Percentiles rank a stretch among this genome's conserved stretches.
Evolutionary conservation across 257 asterid species (phyloP).

Genomic region (Paraleonurus japonicus): DNA sequence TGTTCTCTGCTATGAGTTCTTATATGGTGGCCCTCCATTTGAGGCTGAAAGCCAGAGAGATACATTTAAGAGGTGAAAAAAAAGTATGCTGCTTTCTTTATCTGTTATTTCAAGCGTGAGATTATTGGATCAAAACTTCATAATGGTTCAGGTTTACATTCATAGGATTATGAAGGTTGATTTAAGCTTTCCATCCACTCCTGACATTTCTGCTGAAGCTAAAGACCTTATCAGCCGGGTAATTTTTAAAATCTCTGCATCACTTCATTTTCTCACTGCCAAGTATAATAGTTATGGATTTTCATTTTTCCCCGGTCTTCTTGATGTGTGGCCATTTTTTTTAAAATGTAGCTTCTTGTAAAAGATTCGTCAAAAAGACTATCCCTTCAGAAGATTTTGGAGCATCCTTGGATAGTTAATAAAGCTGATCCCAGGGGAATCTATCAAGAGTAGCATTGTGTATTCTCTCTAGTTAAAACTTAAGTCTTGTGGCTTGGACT

Average conservation of each 20-base stretch:
- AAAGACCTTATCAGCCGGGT: too few relatives aligned
- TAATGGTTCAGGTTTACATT: background rate
- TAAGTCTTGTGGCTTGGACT: background rate
- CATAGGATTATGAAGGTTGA: conserved; percentile 81
- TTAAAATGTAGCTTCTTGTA: conserved; percentile 75
- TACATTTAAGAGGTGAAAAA: conserved; percentile 68
- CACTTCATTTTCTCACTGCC: too few relatives aligned
- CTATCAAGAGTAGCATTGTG: conserved; percentile 33
- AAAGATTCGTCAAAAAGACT: conserved; percentile 86
- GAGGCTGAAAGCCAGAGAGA: conserved; percentile 81
- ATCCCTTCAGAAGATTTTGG: conserved; percentile 70
- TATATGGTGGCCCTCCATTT: conserved; percentile 87
- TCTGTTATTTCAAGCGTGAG: background rate
- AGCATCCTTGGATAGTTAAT: conserved; percentile 81
- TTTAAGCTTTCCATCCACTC: conserved; percentile 75
- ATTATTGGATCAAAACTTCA: background rate
- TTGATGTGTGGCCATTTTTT: background rate
- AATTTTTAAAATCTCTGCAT: background rate
- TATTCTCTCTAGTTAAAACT: background rate
- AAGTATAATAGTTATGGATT: background rate
- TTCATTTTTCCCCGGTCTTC: conserved; percentile 9
- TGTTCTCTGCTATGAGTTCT: conserved; percentile 75
- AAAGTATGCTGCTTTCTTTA: background rate
- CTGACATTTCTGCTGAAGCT: too few relatives aligned
- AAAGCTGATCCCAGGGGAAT: conserved; percentile 51